phyloP scores from a whole-genome alignment of 768 basidiomycete species.

The Psilocybe tampanensis region DNA sequence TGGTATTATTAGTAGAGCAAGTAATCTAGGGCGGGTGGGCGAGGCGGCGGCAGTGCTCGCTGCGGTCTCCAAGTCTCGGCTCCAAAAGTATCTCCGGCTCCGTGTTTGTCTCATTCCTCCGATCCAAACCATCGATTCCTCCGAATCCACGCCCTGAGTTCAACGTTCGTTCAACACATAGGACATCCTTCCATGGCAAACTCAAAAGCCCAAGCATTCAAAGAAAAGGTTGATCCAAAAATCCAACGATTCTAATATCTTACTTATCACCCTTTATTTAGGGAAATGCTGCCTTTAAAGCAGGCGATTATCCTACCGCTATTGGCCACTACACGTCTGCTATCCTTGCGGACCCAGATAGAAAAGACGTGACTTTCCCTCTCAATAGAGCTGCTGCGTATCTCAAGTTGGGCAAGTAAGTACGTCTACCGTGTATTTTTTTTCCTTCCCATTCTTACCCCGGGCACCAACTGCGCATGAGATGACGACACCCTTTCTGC shows the following conservation, averaged over 20 bases:
- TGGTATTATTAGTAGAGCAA: neutral
- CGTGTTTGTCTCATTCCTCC: neutral
- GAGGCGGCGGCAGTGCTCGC: neutral
- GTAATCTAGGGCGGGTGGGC: neutral
- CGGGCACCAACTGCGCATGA: neutral
- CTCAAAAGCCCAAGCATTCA: constrained; percentile 34
- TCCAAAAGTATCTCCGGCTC: neutral
- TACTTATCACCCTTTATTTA: constrained; percentile 29
- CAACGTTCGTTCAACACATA: no score
- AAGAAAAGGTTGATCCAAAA: constrained; percentile 37
- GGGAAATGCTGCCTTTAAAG: constrained; percentile 90
- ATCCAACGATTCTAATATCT: neutral
- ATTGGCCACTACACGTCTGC: constrained; percentile 89
- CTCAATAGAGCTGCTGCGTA: constrained; percentile 92
- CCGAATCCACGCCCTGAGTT: neutral
- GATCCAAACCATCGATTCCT: neutral
- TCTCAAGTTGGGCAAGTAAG: constrained; percentile 96
- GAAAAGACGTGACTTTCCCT: constrained; percentile 71
- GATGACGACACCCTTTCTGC: neutral
- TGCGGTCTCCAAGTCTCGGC: constrained; percentile 2
- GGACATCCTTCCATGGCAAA: constrained; percentile 15
- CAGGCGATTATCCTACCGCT: constrained; percentile 73
- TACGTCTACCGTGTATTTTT: constrained; percentile 47
- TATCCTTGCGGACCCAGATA: constrained; percentile 59
- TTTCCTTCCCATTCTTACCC: neutral